Base-by-base conservation (phyloP, 2,329 filamentous ascomycete species). In the Pseudogymnoascus sp. region DNA sequence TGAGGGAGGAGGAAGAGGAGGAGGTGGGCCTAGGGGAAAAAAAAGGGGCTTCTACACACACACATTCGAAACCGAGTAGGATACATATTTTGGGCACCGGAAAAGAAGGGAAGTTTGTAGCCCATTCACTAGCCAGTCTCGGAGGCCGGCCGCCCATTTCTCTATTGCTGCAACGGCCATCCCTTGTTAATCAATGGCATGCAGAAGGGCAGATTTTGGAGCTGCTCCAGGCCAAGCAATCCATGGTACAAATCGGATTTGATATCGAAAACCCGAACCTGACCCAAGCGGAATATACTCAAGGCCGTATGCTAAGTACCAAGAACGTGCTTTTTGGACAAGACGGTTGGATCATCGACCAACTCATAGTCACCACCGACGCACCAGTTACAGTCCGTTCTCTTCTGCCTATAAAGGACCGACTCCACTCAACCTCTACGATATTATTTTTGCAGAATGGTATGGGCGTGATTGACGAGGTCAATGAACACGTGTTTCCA, bases 401-500 rank as follows among this genome's bases (percentile, higher is more conserved):
- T 1, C 72, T 95, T 23, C 70, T 78, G 3, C 75, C 79, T 0
- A 78, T 94, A 62, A 82, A 80, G 62, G 81, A 90, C 69, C 83
- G 90, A 8, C 76, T 95, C n/a, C 80, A 83, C 47, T 77, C 82
- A 2, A 77, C 84, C 28, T 91, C 88, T 1, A 89, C 90, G 0
- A 82, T 96, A 6, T 85, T 89, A 64, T 82, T 96, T 63, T 74
- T 95, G 63, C 88, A 91, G 63, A 90, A 93, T 66, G 91, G 92
- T 0, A 84, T 97, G 74, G 93, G 94, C 0, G 78, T 91, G 1
- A 79, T 91, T n/a, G 92, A 97, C 59, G 82, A 86, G 59, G 80
- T 97, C 42, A 91, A 91, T 69, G 75, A 81, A 35, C 74, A 81
- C 10, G 74, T 95, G 28, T 97, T 96, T 68, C 81, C 84, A 0